phyloP scores from a whole-genome alignment of 805 yeast species.

The Candida sithepensis region DNA sequence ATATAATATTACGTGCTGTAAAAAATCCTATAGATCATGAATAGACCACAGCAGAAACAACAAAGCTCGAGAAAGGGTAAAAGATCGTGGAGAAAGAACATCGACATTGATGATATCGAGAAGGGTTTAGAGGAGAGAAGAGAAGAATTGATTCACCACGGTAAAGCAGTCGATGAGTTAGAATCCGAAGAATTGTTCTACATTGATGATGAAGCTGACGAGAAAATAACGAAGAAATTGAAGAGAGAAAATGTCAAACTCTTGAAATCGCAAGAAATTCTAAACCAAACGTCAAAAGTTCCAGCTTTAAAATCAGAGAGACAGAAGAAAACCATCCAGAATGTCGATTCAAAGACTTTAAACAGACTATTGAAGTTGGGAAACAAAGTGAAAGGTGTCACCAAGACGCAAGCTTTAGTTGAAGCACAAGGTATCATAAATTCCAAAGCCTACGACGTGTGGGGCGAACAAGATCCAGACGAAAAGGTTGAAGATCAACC shows the following conservation, averaged over 20 bases:
- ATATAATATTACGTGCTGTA: no score
- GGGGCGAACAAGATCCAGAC: slow-evolving; percentile 46
- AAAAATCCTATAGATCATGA: no score
- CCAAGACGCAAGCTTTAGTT: slow-evolving; percentile 46
- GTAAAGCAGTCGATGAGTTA: slow-evolving; percentile 36
- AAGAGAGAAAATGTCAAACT: slow-evolving; percentile 35
- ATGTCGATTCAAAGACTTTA: slow-evolving; percentile 61
- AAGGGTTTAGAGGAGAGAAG: slow-evolving; percentile 62
- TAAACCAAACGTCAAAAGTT: slow-evolving; percentile 73
- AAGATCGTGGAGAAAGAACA: slow-evolving; percentile 89
- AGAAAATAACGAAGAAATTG: slow-evolving; percentile 35
- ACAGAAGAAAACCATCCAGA: slow-evolving; percentile 44
- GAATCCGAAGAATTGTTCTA: slow-evolving; percentile 50
- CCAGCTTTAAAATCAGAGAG: slow-evolving; percentile 50
- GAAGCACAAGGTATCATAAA: slow-evolving; percentile 64
- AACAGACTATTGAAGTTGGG: slow-evolving; percentile 68
- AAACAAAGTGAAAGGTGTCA: slow-evolving; percentile 62
- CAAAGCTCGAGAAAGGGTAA: slow-evolving; percentile 91
- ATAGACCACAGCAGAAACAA: slow-evolving; percentile 54
- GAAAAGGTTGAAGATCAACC: slow-evolving; percentile 31
- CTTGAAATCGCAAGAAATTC: slow-evolving; percentile 50
- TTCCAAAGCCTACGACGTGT: slow-evolving; percentile 56
- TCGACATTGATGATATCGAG: slow-evolving; percentile 80
- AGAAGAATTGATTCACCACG: slow-evolving; percentile 55
- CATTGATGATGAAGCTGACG: slow-evolving; percentile 67